Conservation (phyloP, 495 filamentous ascomycete species). For the Penicillium cataractarum region DNA sequence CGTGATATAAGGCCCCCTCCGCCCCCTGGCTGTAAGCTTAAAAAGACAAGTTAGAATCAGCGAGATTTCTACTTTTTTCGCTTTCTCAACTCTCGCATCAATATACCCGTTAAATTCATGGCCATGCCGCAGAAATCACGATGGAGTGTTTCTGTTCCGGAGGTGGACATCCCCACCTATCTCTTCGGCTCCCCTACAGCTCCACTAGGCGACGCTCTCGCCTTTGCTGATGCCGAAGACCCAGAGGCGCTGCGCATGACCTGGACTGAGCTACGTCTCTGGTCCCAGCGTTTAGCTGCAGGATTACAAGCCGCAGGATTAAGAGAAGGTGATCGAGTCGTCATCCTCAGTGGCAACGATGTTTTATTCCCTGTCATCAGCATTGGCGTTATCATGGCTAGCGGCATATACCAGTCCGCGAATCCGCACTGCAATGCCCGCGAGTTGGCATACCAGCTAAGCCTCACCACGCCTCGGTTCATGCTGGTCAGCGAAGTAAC, state of each 20-base stretch:
- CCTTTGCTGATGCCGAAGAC: not conserved
- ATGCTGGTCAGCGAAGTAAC: not conserved
- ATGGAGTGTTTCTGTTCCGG: not conserved
- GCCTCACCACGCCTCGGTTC: not conserved
- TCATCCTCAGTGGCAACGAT: not conserved
- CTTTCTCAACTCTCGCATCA: not conserved
- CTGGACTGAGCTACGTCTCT: not conserved
- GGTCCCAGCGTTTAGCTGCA: not conserved
- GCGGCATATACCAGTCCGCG: not conserved
- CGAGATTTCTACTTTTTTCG: not conserved
- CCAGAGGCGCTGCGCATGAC: not conserved
- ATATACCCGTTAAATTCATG: not conserved
- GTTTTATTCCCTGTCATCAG: not conserved
- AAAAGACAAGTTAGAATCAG: not conserved
- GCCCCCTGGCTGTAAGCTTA: not conserved
- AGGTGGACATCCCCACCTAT: not conserved
- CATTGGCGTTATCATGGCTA: not conserved
- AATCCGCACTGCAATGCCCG: not conserved
- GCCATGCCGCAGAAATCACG: not conserved
- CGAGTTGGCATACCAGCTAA: not conserved
- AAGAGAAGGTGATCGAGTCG: not conserved
- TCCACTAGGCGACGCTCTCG: not conserved
- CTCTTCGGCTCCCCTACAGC: not conserved
- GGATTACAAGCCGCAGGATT: not conserved
- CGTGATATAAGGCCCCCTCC: not conserved